Conservation (phyloP, 1,139 yeast genomes). For the Lodderomyces metapsilosis region DNA sequence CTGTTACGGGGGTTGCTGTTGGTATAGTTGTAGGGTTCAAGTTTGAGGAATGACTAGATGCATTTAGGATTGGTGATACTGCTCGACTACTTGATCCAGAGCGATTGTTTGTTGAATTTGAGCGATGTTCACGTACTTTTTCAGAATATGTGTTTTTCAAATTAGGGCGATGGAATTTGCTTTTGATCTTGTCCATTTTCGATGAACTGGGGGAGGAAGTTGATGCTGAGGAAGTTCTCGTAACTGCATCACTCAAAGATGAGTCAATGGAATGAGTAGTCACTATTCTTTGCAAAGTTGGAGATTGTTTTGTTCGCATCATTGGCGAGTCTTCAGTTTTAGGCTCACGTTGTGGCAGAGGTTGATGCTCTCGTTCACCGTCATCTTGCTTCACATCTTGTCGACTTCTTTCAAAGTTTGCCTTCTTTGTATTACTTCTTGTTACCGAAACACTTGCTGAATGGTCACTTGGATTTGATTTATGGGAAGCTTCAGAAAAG, state of each 20-base stretch:
- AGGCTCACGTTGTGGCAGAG: conserved; percentile 2
- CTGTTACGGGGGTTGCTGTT: neutral
- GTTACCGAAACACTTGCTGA: neutral
- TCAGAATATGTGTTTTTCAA: conserved; percentile 31
- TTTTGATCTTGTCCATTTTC: conserved; percentile 22
- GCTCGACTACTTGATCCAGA: conserved; percentile 21
- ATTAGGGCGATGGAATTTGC: conserved; percentile 7
- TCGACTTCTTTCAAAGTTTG: neutral
- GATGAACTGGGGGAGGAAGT: conserved; percentile 12
- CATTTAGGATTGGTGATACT: conserved; percentile 15
- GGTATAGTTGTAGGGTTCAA: neutral
- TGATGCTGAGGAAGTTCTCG: conserved; percentile 3
- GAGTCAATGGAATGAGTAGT: conserved; percentile 12
- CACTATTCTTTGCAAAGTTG: conserved; percentile 10
- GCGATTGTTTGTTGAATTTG: conserved; percentile 22
- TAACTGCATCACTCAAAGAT: conserved; percentile 6
- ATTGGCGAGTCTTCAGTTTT: neutral
- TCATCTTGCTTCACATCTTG: neutral
- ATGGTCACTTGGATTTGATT: neutral
- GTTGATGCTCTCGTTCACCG: neutral
- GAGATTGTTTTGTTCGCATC: conserved; percentile 2
- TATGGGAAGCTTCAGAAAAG: conserved; percentile 2
- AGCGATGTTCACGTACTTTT: conserved; percentile 34
- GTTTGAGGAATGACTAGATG: neutral
- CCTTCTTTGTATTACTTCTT: neutral